Base-by-base conservation (phyloP, 805 yeast species). In the Sugiyamaella smithiae region DNA sequence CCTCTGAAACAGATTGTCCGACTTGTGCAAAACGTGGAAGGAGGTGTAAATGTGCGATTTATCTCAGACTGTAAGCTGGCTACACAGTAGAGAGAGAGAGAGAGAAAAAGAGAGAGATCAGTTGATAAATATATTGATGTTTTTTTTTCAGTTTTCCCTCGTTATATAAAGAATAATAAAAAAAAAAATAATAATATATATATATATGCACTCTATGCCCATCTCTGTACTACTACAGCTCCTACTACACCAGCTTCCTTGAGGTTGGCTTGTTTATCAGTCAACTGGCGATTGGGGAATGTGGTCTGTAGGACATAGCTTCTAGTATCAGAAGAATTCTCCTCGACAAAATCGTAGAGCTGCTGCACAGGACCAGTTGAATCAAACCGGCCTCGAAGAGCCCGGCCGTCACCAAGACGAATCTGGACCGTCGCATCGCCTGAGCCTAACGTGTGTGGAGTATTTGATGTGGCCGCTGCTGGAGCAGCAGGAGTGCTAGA, bases 141-240 rank as follows among this genome's bases (percentile, higher is more conserved):
- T n/a, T n/a, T n/a, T n/a, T n/a, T n/a, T n/a, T n/a, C n/a, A n/a
- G n/a, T n/a, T n/a, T n/a, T n/a, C n/a, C n/a, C n/a, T n/a, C n/a
- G n/a, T n/a, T n/a, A n/a, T n/a, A n/a, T n/a, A n/a, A 26, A 26
- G 9, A 26, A 26, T 26, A 11, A 26, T 26, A 8, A 8, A 8
- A 7, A 26, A 8, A 26, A 26, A 8, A 11, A 26, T 26, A 26
- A 26, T 26, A 26, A 26, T 26, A 26, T 8, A 8, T 8, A 26
- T 26, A 26, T 26, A 26, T 7, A 8, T 8, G 29, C 11, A 26
- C 9, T 26, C 24, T 55, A 76, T 40, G 62, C 73, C 93, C 95
- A 86, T 69, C 93, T 82, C 67, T 88, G 97, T 14, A 90, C 88
- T 25, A 90, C 82, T n/a, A 88, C 96, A 1, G 97, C 79, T 57